Conservation (phyloP, 768 basidiomycete species). For the Hebeloma cylindrosporum region DNA sequence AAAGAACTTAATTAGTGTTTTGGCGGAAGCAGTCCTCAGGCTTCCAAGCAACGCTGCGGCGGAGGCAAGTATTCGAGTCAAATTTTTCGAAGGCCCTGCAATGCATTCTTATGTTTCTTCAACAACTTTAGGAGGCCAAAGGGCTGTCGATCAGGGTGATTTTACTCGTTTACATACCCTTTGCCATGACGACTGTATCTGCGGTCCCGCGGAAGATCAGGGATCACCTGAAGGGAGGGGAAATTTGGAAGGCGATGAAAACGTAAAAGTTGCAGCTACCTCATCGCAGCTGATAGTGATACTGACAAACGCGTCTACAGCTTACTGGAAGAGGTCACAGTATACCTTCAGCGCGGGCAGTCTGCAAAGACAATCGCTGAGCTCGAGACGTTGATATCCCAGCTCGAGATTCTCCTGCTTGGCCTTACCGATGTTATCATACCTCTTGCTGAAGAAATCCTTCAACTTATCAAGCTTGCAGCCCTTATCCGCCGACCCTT, state of each 20-base stretch:
- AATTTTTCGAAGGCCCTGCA: too few species aligned
- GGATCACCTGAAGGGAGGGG: slow-evolving; percentile 12
- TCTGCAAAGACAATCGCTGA: slow-evolving; percentile 2
- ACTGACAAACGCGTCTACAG: not conserved
- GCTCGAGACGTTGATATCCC: slow-evolving; percentile 10
- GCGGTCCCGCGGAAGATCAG: slow-evolving; percentile 1
- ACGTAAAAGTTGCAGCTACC: not conserved
- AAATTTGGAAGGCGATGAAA: slow-evolving; percentile 15
- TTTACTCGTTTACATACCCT: slow-evolving; percentile 19
- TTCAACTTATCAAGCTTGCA: slow-evolving; percentile 18
- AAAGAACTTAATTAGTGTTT: too few species aligned
- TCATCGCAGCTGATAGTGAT: not conserved
- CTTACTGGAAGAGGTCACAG: not conserved
- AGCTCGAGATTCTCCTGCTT: slow-evolving; percentile 12
- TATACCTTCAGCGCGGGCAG: not conserved
- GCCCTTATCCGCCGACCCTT: slow-evolving; percentile 22
- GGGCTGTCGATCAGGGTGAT: slow-evolving; percentile 11
- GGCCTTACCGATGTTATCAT: slow-evolving; percentile 8
- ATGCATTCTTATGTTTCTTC: too few species aligned
- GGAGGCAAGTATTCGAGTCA: too few species aligned
- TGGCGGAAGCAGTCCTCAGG: too few species aligned
- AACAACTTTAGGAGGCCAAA: too few species aligned
- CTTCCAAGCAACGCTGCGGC: too few species aligned
- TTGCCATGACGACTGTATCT: slow-evolving; percentile 11
- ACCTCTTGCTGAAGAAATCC: slow-evolving; percentile 13